phyloP scores from a whole-genome alignment of 495 filamentous ascomycete genomes.

The Penicillium pulvis region DNA sequence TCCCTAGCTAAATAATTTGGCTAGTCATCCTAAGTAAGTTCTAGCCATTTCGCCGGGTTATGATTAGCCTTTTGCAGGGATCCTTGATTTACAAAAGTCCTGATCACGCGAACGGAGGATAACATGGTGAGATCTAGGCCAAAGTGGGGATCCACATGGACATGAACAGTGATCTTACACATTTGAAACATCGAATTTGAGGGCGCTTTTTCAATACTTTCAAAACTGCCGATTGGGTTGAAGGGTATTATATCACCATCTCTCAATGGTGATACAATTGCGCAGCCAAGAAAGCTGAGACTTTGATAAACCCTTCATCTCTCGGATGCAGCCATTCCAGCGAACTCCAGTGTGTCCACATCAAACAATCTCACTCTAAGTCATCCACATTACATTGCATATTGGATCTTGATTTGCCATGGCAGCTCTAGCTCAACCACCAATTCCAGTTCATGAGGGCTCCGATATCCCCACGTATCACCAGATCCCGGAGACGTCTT shows the following conservation, averaged over 20 bases:
- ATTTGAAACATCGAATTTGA: neutral
- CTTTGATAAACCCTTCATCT: neutral
- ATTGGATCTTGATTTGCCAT: neutral
- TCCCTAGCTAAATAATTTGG: neutral
- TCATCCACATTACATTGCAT: neutral
- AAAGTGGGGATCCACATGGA: conserved; percentile 11
- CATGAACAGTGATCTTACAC: too few relatives aligned
- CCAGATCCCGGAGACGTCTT: conserved; percentile 39
- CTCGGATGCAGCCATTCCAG: neutral
- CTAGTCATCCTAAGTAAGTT: neutral
- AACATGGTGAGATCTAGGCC: conserved; percentile 24
- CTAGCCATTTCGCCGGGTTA: neutral
- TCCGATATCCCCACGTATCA: conserved; percentile 33
- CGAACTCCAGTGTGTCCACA: neutral
- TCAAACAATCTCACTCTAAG: neutral
- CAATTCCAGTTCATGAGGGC: conserved; percentile 16
- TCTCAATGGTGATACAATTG: neutral
- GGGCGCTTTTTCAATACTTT: neutral
- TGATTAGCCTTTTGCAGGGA: too few relatives aligned
- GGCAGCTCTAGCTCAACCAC: conserved; percentile 3
- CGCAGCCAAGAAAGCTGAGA: neutral
- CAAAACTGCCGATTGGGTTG: neutral
- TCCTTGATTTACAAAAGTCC: neutral
- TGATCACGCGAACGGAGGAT: conserved; percentile 28
- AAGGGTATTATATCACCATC: too few relatives aligned